Evolutionary conservation across 2,329 filamentous ascomycete species (phyloP).

Genomic region (Microsporum canis): DNA sequence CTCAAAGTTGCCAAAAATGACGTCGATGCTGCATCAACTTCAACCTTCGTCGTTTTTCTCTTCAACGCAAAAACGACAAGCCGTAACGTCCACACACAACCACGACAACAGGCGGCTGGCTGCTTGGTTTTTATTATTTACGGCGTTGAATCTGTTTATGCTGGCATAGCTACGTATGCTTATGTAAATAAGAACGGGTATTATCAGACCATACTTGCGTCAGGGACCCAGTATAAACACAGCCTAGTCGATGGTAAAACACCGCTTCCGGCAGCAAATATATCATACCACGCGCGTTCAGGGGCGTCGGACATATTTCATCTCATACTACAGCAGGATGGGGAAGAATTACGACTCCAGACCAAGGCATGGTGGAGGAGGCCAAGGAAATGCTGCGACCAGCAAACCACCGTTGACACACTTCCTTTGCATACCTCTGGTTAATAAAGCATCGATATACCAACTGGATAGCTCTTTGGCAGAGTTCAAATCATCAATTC

Average conservation of each 20-base stretch:
- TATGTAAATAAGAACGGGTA: background rate
- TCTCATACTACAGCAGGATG: background rate
- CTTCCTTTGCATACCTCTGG: slow-evolving; percentile 47
- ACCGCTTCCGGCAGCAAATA: background rate
- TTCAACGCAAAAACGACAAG: background rate
- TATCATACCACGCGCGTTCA: background rate
- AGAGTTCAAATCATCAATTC: slow-evolving; percentile 50
- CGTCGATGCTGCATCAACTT: background rate
- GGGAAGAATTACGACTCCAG: background rate
- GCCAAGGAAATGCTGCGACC: background rate
- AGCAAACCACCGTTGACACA: slow-evolving; percentile 30
- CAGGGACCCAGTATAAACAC: background rate
- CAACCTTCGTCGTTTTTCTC: background rate
- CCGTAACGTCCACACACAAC: background rate
- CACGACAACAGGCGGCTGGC: background rate
- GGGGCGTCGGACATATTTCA: background rate
- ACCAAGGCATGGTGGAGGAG: background rate
- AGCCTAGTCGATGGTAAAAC: background rate
- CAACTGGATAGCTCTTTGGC: slow-evolving; percentile 55
- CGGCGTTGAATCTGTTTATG: background rate
- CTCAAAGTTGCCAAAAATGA: background rate
- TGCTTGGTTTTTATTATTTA: background rate
- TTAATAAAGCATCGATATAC: slow-evolving; percentile 47
- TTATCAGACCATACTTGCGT: background rate
- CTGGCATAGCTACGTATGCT: background rate